A percentile compares a stretch with the other conserved stretches of the same genome.
Evolutionary conservation across 371 early-diverging fungal species (phyloP).

Genomic region (Actinomortierella wolfii): DNA sequence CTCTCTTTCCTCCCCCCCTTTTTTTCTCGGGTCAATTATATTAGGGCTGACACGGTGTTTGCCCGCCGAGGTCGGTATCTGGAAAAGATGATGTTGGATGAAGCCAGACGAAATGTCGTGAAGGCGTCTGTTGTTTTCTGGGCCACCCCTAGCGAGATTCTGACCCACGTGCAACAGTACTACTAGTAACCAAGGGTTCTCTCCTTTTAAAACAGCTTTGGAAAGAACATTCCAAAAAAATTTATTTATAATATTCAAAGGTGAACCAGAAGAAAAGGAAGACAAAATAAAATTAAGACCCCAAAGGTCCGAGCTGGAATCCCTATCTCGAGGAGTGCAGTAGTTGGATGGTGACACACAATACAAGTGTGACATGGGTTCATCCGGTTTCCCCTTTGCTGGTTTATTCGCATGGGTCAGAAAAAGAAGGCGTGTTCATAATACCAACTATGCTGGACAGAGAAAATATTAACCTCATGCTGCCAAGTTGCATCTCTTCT

Average conservation of each 20-base stretch:
- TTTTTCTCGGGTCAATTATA: neutral
- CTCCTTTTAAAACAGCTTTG: neutral
- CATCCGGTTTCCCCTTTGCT: too few relatives aligned
- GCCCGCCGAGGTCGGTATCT: conserved; percentile 26
- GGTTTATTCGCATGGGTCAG: too few relatives aligned
- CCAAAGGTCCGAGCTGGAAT: neutral
- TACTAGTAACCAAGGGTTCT: too few relatives aligned
- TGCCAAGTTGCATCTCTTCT: too few relatives aligned
- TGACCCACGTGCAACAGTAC: conserved; percentile 9
- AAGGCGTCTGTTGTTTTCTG: conserved; percentile 23
- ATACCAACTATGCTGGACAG: too few relatives aligned
- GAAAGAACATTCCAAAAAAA: neutral
- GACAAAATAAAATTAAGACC: too few relatives aligned
- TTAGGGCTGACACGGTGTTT: conserved; percentile 18
- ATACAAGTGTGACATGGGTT: too few relatives aligned
- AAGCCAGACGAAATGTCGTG: conserved; percentile 6
- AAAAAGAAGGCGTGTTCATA: too few relatives aligned
- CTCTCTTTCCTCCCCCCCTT: too few relatives aligned
- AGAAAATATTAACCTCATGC: too few relatives aligned
- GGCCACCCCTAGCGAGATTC: conserved; percentile 17
- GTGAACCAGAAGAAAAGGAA: neutral
- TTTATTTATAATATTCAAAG: neutral
- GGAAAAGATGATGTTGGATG: conserved; percentile 14
- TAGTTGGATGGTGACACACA: too few relatives aligned
- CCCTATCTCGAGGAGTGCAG: too few relatives aligned